Conservation (phyloP, 495 filamentous ascomycete species). For the Lasiosphaeria hispida region DNA sequence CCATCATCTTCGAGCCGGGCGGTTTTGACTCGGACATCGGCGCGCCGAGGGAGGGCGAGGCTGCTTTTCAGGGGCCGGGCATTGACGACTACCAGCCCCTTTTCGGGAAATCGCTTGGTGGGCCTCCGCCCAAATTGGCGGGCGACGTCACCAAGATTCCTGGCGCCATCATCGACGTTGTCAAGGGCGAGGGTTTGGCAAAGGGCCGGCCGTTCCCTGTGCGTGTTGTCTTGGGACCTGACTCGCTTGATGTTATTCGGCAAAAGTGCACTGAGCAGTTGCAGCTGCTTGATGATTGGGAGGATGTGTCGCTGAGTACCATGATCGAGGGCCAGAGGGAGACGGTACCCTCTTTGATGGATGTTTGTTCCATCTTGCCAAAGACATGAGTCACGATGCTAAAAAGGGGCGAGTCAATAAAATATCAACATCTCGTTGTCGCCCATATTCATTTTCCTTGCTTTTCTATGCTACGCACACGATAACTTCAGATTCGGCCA, state of each 20-base stretch:
- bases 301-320: conserved; percentile 15
- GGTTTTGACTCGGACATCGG: conserved; percentile 17
- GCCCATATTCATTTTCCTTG: too few species aligned
- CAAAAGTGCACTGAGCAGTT: conserved; percentile 23
- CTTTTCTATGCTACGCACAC: too few species aligned
- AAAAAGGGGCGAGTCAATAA: background rate
- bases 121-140: conserved; percentile 5
- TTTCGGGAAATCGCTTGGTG: conserved; percentile 11
- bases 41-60: background rate
- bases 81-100: conserved; percentile 18
- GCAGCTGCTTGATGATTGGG: conserved; percentile 15
- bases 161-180: conserved; percentile 18
- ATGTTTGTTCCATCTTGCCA: conserved; percentile 10
- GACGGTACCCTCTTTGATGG: conserved; percentile 12
- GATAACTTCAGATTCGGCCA: too few species aligned
- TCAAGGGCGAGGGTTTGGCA: conserved; percentile 18
- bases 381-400: background rate
- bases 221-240: conserved; percentile 18
- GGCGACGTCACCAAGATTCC: conserved; percentile 22
- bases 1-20: conserved; percentile 25
- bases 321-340: conserved; percentile 17
- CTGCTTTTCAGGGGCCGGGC: background rate
- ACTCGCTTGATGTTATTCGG: conserved; percentile 11
- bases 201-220: conserved; percentile 10
- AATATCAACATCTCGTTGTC: background rate